A percentile compares a stretch with the other conserved stretches of the same genome.
phyloP scores from a whole-genome alignment of 345 rosid genomes.

The Citrus medica region DNA sequence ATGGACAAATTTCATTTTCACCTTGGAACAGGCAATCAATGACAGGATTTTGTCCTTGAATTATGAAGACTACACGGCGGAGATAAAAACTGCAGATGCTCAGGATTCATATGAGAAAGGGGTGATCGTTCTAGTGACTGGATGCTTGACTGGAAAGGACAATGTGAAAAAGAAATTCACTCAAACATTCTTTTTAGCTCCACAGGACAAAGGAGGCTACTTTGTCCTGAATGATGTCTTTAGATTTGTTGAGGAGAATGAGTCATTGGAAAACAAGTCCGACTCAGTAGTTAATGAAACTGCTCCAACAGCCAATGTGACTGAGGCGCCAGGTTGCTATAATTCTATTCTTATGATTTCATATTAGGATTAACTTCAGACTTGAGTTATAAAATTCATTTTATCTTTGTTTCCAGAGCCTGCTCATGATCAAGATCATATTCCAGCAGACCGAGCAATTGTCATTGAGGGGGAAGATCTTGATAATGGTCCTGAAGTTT shows the following conservation, averaged over 20 bases:
- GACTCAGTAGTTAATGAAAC: conserved; percentile 23
- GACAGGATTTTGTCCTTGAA: conserved; percentile 44
- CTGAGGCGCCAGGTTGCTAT: conserved; percentile 41
- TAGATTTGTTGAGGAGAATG: conserved; percentile 54
- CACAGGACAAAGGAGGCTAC: conserved; percentile 75
- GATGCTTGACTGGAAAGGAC: conserved; percentile 66
- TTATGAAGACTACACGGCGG: conserved; percentile 48
- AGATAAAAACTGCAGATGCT: conserved; percentile 69
- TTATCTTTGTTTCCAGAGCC: conserved; percentile 32
- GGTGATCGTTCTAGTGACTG: conserved; percentile 70
- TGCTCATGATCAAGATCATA: conserved; percentile 24
- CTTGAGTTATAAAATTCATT: neutral
- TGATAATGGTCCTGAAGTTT: conserved; percentile 40
- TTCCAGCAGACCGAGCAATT: conserved; percentile 23
- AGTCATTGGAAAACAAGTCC: conserved; percentile 20
- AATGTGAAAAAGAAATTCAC: conserved; percentile 55
- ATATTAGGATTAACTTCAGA: neutral
- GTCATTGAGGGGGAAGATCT: conserved; percentile 40
- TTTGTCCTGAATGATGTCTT: conserved; percentile 72
- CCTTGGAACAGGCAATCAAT: conserved; percentile 40
- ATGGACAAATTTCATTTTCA: neutral
- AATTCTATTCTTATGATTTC: neutral
- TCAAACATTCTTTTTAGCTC: conserved; percentile 71
- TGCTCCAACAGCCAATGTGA: conserved; percentile 26
- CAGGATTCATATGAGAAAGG: conserved; percentile 59